Evolutionary conservation across 2,329 filamentous ascomycete species (phyloP), one percentile per base, ranked within the genome.

Genomic region (Raffaelea albimanens): DNA sequence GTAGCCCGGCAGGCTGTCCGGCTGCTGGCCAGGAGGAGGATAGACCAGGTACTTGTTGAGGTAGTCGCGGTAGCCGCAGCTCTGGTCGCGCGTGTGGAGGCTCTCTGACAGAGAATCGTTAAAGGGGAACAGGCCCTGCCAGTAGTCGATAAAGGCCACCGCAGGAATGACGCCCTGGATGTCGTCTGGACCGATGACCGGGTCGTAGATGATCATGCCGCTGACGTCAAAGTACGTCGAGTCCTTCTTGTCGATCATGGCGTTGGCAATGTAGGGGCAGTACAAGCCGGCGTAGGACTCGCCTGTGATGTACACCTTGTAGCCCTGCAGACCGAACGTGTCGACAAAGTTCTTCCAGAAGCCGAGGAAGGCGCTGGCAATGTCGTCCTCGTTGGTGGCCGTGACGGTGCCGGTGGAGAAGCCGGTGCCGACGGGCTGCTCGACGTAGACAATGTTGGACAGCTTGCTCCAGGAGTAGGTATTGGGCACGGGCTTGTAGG

Each of bases 271-370:
- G 58, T 87, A 88, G 0, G 85, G 83, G 2, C 83, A 76, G 56
- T 81, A 84, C 56, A 69, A 65, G 16, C 85, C 84, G 57, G 77
- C 83, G 55, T 85, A 88, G 0, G 75, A 82, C 61, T 87, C 85
- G 7, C 85, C 87, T 0, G 83, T 74, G 49, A 93, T 76, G 61
- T 84, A 91, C 10, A 88, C 73, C 53, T 84, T 85, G 56, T 75
- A 78, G 13, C 75, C 73, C 19, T 85, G 72, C 57, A 87, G 69
- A n/a, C 65, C 69, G 55, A 89, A 89, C 0, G 80, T 80, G 31
- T 85, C 70, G 49, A 87, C 66, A 56, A 88, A 89, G 65, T 87
- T 87, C 66, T 83, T 82, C 73, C 81, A 89, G 66, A 88, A 93
- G 44, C 83, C 83, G 16, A 84, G 69, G 60, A 91, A 88, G 55